Evolutionary conservation across 1,139 yeast species (phyloP).

Genomic region (Torulaspora pretoriensis): DNA sequence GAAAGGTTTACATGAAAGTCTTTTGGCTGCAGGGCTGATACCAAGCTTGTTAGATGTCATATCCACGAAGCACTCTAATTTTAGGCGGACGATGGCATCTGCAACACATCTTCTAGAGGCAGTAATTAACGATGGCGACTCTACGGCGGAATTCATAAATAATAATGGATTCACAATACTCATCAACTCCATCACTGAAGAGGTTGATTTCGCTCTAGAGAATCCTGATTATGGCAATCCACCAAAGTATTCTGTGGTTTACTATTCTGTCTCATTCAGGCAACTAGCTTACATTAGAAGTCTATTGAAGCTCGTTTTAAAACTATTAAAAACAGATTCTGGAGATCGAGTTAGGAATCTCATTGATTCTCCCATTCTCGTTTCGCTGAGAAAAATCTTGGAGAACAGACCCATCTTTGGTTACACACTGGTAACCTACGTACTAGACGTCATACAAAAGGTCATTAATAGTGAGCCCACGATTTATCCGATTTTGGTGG

Average conservation of each 20-base stretch:
- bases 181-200: constrained; percentile 59
- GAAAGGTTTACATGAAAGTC: constrained; percentile 46
- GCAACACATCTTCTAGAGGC: constrained; percentile 60
- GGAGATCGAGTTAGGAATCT: constrained; percentile 83
- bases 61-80: constrained; percentile 44
- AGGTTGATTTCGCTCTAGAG: constrained; percentile 60
- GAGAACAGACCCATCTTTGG: constrained; percentile 64
- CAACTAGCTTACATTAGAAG: constrained; percentile 59
- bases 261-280: constrained; percentile 57
- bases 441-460: constrained; percentile 63
- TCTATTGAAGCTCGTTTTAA: constrained; percentile 56
- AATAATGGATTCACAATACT: constrained; percentile 62
- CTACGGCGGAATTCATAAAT: constrained; percentile 57
- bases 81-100: constrained; percentile 58
- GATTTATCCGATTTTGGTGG: constrained; percentile 74
- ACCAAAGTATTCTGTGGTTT: constrained; percentile 51
- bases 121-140: constrained; percentile 46
- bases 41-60: constrained; percentile 63
- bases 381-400: constrained; percentile 57
- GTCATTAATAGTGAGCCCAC: constrained; percentile 92
- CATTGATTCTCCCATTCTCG: constrained; percentile 75
- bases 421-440: constrained; percentile 56
- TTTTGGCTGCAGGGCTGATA: constrained; percentile 68
- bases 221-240: constrained; percentile 53
- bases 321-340: constrained; percentile 64